Evolutionary conservation across 805 yeast genomes (phyloP), one percentile per base, ranked within the genome.

Genomic region (Metschnikowia reukaufii): DNA sequence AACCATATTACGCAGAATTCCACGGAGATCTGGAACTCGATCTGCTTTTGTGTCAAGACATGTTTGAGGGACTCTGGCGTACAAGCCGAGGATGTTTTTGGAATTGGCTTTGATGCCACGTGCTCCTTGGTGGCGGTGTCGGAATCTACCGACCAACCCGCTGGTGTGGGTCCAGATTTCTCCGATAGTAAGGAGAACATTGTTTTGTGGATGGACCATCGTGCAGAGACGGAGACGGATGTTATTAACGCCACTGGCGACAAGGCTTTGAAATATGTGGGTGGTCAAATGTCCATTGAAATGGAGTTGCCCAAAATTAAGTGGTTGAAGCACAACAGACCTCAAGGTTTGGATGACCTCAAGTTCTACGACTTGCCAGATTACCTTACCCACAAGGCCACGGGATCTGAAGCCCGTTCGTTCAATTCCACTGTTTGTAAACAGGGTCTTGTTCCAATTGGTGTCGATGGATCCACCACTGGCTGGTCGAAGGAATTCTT

Each of bases 251-350:
- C 84, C 35, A 86, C 96, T 0, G 77, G 78, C 30, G 95, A 89
- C 61, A 81, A 79, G 60, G 81, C 88, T 48, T 76, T 94, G 60
- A 86, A 88, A 64, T 94, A 88, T 64, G 98, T 94, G 16, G 99
- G 99, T 49, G 98, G 98, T 16, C 84, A 83, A 59, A 92, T 94
- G 97, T 90, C 97, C 42, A 86, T 94, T 60, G 99, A 92, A 67
- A 94, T 94, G 98, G 98, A 94, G 64, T 76, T 94, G 55, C 99
- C 99, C 51, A 94, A 94, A 69, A 90, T 89, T 71, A 87, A 88
- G 70, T 94, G 99, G 99, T 77, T 94, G 61, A 92, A 92, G 65
- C 84, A 86, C 65, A 76, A 94, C 66, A 70, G 90, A 73, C 87
- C 95, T 4, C 69, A 71, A 29, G 77, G 77, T 5, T 68, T 72